Conservation (phyloP, 768 basidiomycete genomes). For the Hirschioporus abietinus region DNA sequence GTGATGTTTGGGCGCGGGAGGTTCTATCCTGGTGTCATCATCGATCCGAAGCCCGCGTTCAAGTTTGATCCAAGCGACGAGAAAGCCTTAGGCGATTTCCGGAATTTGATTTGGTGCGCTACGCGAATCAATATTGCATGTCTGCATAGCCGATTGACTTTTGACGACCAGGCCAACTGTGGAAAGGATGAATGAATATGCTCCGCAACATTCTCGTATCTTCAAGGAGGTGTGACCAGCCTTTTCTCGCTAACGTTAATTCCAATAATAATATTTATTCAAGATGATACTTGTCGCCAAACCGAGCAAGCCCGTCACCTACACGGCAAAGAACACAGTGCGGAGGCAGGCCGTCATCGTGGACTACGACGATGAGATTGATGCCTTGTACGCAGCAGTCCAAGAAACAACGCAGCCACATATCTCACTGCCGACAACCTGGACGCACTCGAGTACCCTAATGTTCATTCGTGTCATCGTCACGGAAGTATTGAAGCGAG, state of each 20-base stretch:
- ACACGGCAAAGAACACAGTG: slow-evolving; percentile 37
- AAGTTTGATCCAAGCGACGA: slow-evolving; percentile 23
- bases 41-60: slow-evolving; percentile 28
- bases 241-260: background rate
- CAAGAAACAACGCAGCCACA: background rate
- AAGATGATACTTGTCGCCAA: slow-evolving; percentile 40
- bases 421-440: slow-evolving; percentile 8
- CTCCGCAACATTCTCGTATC: slow-evolving; percentile 1
- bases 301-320: slow-evolving; percentile 35
- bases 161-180: background rate
- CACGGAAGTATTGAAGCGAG: slow-evolving; percentile 24
- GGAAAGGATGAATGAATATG: background rate
- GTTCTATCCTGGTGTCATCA: slow-evolving; percentile 33
- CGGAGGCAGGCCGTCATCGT: slow-evolving; percentile 31
- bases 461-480: slow-evolving; percentile 22
- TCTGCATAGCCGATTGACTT: background rate
- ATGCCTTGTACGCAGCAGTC: slow-evolving; percentile 4
- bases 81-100: slow-evolving; percentile 15
- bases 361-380: slow-evolving; percentile 19
- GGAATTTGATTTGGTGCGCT: slow-evolving; percentile 20
- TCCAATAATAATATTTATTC: background rate
- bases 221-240: slow-evolving; percentile 2
- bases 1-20: slow-evolving; percentile 38
- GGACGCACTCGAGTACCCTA: slow-evolving; percentile 19
- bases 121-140: background rate